Evolutionary conservation across 1,284 basidiomycete genomes (phyloP).

Genomic region (Marasmius fiardii): DNA sequence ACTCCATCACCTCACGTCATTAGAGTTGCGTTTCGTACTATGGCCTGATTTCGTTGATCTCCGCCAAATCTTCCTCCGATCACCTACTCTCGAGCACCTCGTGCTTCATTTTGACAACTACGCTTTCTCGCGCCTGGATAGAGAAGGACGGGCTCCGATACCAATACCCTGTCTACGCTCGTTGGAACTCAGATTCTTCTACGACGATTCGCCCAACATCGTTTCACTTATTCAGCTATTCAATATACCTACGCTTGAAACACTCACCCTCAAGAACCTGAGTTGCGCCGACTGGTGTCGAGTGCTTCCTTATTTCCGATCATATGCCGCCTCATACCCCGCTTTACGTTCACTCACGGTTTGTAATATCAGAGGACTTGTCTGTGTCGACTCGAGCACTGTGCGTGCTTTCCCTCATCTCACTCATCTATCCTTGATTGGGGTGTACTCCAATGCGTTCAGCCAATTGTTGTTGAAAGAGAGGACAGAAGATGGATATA

Average conservation of each 20-base stretch:
- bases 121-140: conserved; percentile 12
- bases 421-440: conserved; percentile 7
- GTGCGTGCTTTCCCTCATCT: conserved; percentile 16
- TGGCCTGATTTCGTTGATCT: conserved; percentile 14
- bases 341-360: conserved; percentile 11
- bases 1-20: conserved; percentile 9
- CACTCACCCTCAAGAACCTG: conserved; percentile 13
- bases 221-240: conserved; percentile 14
- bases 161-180: conserved; percentile 14
- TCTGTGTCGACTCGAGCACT: conserved; percentile 14
- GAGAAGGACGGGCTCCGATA: conserved; percentile 12
- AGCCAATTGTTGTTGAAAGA: conserved; percentile 11
- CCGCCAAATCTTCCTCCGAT: conserved; percentile 13
- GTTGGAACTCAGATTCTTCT: conserved; percentile 14
- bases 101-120: conserved; percentile 15
- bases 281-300: conserved; percentile 16
- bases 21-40: conserved; percentile 14
- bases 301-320: conserved; percentile 15
- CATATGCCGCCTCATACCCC: conserved; percentile 12
- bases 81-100: conserved; percentile 14
- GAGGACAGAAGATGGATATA: conserved; percentile 13
- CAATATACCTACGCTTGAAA: conserved; percentile 10
- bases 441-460: conserved; percentile 15
- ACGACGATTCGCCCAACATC: conserved; percentile 11
- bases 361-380: conserved; percentile 12